A percentile compares a stretch with the other conserved stretches of the same genome.
Conservation (phyloP, 331 rosid species). For the Pyracantha coccinea region DNA sequence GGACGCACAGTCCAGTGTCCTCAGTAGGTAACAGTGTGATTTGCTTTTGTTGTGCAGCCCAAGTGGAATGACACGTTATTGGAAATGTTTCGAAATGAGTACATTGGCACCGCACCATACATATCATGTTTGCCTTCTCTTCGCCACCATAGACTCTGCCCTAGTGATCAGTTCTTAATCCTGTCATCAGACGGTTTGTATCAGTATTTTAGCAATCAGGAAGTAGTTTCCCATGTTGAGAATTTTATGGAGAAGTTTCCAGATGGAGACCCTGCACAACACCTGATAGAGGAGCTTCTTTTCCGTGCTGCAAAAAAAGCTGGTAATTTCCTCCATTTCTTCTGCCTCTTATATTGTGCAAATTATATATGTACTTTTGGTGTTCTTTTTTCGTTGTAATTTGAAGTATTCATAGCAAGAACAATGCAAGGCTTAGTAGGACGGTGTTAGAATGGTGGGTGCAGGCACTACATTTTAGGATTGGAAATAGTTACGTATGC, state of each 20-base stretch:
- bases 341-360: neutral
- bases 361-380: neutral
- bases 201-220: constrained; percentile 82
- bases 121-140: constrained; percentile 85
- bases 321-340: constrained; percentile 32
- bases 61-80: constrained; percentile 70
- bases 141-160: constrained; percentile 67
- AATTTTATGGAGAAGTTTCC: constrained; percentile 91
- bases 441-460: neutral
- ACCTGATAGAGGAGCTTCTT: constrained; percentile 94
- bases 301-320: constrained; percentile 92
- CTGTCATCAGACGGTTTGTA: constrained; percentile 92
- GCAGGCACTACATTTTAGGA: neutral
- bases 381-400: neutral
- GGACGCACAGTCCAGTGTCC: neutral
- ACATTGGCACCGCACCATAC: constrained; percentile 80
- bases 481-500: neutral
- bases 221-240: constrained; percentile 84
- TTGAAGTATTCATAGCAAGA: neutral
- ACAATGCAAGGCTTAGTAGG: neutral
- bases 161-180: constrained; percentile 75
- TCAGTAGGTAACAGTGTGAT: constrained; percentile 9
- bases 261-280: constrained; percentile 96
- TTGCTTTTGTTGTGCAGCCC: constrained; percentile 56
- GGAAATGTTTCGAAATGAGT: constrained; percentile 89